Percentiles rank a stretch among this genome's conserved stretches.
Conservation (phyloP, 352 stramenopile species). For the Phytophthora gonapodyides region DNA sequence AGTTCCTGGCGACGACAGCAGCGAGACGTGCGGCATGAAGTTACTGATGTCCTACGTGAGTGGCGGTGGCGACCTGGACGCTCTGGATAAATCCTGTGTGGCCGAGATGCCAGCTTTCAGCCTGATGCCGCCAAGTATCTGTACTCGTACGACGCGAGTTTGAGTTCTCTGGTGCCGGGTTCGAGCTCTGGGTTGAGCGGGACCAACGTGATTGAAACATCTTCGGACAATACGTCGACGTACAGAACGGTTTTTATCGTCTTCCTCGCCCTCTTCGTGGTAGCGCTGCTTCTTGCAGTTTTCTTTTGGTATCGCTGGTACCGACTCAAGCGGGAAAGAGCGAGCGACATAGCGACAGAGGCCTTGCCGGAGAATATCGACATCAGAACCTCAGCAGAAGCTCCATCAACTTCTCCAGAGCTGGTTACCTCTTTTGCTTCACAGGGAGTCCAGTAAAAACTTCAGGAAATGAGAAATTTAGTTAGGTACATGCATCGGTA, state of each 20-base stretch:
- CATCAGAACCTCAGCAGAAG: constrained; percentile 11
- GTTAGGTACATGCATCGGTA: no score
- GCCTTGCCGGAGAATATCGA: constrained; percentile 18
- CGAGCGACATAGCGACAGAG: constrained; percentile 13
- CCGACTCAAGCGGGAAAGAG: constrained; percentile 26
- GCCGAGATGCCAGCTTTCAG: constrained; percentile 35
- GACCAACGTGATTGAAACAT: not conserved
- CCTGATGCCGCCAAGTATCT: constrained; percentile 31
- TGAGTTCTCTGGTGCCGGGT: constrained; percentile 17
- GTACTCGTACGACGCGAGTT: constrained; percentile 30
- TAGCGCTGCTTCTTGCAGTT: constrained; percentile 24
- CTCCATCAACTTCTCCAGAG: constrained; percentile 8
- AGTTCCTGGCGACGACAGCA: constrained; percentile 19
- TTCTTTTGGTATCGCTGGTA: constrained; percentile 40
- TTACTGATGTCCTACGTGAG: constrained; percentile 51
- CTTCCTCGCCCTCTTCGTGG: constrained; percentile 46
- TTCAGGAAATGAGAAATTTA: no score
- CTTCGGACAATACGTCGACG: constrained; percentile 12
- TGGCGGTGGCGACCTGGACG: constrained; percentile 34
- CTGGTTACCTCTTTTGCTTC: constrained; percentile 11
- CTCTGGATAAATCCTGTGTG: constrained; percentile 56
- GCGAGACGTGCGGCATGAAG: constrained; percentile 50
- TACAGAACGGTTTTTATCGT: constrained; percentile 57
- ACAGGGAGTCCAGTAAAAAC: constrained; percentile 5
- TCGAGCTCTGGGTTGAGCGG: constrained; percentile 12